Evolutionary conservation across 306 rosid species (phyloP).

Genomic region (Astragalus glycyphyllos): DNA sequence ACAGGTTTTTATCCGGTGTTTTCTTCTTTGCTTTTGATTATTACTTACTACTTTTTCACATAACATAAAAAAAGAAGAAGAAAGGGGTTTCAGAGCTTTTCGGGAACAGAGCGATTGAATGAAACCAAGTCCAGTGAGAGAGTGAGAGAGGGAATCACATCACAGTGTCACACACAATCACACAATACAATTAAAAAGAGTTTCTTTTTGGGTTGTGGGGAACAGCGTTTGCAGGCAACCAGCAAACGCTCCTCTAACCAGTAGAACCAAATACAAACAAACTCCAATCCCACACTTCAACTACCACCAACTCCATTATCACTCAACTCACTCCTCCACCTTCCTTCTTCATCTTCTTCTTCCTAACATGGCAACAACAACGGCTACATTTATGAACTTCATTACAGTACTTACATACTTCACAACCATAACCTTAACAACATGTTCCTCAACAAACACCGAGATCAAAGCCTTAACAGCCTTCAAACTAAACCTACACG

Average conservation of each 20-base stretch:
- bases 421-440: constrained; percentile 9
- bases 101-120: constrained; percentile 39
- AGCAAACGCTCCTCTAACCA: constrained; percentile 54
- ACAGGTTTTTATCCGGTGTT: not conserved
- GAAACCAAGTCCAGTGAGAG: not conserved
- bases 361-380: constrained; percentile 46
- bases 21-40: not conserved
- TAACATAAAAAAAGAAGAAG: not conserved
- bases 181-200: not conserved
- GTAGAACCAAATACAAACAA: constrained; percentile 11
- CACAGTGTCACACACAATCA: not conserved
- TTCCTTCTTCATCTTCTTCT: constrained; percentile 1
- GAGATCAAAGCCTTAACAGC: constrained; percentile 64
- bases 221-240: constrained; percentile 27
- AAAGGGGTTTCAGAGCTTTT: constrained; percentile 37
- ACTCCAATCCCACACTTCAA: constrained; percentile 32
- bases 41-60: not conserved
- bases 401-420: constrained; percentile 12
- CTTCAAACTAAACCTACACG: constrained; percentile 61
- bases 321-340: not conserved
- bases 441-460: not conserved
- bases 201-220: constrained; percentile 17
- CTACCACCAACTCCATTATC: too few relatives aligned
- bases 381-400: constrained; percentile 54
- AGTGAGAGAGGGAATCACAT: constrained; percentile 22